Evolutionary conservation across 2,329 filamentous ascomycete species (phyloP).

Genomic region (Phaeosphaeriaceae sp.): DNA sequence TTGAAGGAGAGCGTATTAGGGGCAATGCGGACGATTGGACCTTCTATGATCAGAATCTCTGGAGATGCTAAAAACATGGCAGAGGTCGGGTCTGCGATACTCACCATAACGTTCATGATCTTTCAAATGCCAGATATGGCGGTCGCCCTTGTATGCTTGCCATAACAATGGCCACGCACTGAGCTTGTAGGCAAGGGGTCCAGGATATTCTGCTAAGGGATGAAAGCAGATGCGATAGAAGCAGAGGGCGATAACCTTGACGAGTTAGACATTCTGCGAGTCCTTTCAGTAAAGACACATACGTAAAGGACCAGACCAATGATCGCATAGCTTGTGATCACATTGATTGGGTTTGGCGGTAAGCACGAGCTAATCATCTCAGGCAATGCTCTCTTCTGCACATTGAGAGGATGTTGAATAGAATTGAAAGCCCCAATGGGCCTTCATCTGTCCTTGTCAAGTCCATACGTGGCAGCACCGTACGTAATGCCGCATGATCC

Average conservation of each 20-base stretch:
- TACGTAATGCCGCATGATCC: not conserved
- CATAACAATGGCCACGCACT: constrained; percentile 32
- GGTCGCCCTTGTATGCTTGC: constrained; percentile 34
- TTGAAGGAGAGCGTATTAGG: constrained; percentile 38
- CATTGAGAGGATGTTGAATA: not conserved
- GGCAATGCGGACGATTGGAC: constrained; percentile 34
- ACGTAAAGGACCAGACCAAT: constrained; percentile 9
- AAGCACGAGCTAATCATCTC: constrained; percentile 4
- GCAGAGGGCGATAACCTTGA: constrained; percentile 12
- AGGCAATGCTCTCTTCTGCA: not conserved
- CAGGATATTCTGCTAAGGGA: constrained; percentile 34
- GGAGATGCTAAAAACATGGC: not conserved
- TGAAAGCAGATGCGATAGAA: constrained; percentile 34
- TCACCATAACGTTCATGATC: constrained; percentile 36
- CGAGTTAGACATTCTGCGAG: too few relatives aligned
- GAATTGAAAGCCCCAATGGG: not conserved
- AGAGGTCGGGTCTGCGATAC: not conserved
- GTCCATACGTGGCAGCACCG: not conserved
- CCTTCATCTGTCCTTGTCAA: not conserved
- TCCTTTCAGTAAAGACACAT: not conserved
- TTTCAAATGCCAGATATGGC: constrained; percentile 33
- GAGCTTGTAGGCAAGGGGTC: constrained; percentile 33
- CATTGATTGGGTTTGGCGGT: not conserved
- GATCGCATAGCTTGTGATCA: not conserved
- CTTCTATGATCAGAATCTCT: constrained; percentile 5